Evolutionary conservation across 257 asterid genomes (phyloP).

Genomic region (Cynanchum wilfordii): DNA sequence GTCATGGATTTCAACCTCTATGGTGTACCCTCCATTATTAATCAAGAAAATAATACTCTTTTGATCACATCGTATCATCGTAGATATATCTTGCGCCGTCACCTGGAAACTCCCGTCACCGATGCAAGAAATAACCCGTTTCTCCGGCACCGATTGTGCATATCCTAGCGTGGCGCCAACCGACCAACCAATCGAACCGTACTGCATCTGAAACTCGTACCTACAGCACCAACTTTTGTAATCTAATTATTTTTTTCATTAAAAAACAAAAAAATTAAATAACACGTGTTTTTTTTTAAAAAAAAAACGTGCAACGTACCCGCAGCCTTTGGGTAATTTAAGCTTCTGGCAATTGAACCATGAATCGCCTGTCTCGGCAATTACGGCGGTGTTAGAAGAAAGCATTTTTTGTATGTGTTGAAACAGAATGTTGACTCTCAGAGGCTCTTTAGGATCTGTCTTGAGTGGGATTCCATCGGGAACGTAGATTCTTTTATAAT

Average conservation of each 20-base stretch:
- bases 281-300: not conserved
- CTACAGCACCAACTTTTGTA: slow-evolving; percentile 54
- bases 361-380: slow-evolving; percentile 86
- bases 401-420: slow-evolving; percentile 74
- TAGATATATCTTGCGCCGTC: slow-evolving; percentile 63
- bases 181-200: slow-evolving; percentile 51
- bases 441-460: slow-evolving; percentile 53
- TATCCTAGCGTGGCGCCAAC: slow-evolving; percentile 68
- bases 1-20: slow-evolving; percentile 71
- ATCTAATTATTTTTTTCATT: slow-evolving; percentile 14
- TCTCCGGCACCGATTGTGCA: slow-evolving; percentile 52
- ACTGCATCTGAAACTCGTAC: slow-evolving; percentile 76
- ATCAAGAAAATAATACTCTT: slow-evolving; percentile 59
- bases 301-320: slow-evolving; percentile 30
- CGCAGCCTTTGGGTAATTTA: slow-evolving; percentile 71
- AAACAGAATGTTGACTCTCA: slow-evolving; percentile 68
- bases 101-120: slow-evolving; percentile 86
- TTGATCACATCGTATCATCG: slow-evolving; percentile 57
- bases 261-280: slow-evolving; percentile 5
- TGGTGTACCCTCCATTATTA: slow-evolving; percentile 71
- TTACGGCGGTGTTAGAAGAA: slow-evolving; percentile 47
- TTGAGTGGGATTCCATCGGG: slow-evolving; percentile 64
- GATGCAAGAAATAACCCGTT: slow-evolving; percentile 54
- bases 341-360: slow-evolving; percentile 97
- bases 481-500: slow-evolving; percentile 58